Evolutionary conservation across 1,139 yeast species (phyloP).

Genomic region (Pichia sp.): DNA sequence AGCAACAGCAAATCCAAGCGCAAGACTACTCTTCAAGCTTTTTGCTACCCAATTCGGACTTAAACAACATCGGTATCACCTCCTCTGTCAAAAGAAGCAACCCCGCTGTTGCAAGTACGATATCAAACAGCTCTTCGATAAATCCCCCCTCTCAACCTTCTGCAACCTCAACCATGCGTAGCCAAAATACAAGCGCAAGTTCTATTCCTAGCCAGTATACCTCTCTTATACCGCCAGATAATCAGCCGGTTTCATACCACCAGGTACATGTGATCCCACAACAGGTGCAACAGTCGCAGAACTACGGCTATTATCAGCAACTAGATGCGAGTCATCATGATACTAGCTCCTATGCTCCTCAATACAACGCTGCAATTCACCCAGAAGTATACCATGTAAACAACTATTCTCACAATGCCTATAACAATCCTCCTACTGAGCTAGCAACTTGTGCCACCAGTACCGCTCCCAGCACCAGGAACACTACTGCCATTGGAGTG

Average conservation of each 20-base stretch:
- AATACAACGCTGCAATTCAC: neutral
- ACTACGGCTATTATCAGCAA: conserved; percentile 1
- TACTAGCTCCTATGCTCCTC: neutral
- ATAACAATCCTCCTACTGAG: neutral
- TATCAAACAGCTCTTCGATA: neutral
- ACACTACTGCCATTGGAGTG: neutral
- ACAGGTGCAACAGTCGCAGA: neutral
- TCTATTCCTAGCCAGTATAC: neutral
- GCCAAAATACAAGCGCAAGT: neutral
- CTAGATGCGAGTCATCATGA: neutral
- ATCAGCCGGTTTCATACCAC: neutral
- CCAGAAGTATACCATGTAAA: neutral
- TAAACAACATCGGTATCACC: conserved; percentile 5
- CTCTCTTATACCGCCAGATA: neutral
- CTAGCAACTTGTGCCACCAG: neutral
- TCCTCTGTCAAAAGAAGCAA: neutral
- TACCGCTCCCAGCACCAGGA: neutral
- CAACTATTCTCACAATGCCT: neutral
- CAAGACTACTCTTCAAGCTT: conserved; percentile 1
- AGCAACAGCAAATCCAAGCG: conserved; percentile 2
- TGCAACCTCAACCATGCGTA: neutral
- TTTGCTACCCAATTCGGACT: neutral
- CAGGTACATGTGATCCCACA: neutral
- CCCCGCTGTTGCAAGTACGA: conserved; percentile 2
- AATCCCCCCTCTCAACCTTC: neutral